Evolutionary conservation across 1,139 yeast genomes (phyloP).

Genomic region (Zygotorulaspora mrakii): DNA sequence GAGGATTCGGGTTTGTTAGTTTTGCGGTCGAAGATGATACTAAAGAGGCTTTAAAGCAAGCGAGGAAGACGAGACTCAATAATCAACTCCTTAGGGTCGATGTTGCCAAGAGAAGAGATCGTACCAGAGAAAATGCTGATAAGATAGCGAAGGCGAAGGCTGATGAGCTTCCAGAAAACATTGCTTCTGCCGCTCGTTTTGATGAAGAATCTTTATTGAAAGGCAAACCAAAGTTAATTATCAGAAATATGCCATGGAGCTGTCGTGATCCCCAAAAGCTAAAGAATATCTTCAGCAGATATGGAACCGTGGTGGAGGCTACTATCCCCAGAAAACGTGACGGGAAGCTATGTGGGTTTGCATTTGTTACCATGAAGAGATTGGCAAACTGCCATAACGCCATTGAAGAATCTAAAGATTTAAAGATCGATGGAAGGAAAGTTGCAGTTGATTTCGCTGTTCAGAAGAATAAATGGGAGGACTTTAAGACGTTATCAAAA

Average conservation of each 20-base stretch:
- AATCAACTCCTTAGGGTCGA: slow-evolving; percentile 71
- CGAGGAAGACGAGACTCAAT: slow-evolving; percentile 64
- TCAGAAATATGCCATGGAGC: slow-evolving; percentile 95
- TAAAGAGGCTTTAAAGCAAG: slow-evolving; percentile 61
- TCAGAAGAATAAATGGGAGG: slow-evolving; percentile 79
- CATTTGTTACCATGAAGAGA: slow-evolving; percentile 86
- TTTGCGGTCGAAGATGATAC: slow-evolving; percentile 87
- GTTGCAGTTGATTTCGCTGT: slow-evolving; percentile 94
- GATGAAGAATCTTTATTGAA: slow-evolving; percentile 48
- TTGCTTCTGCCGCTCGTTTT: slow-evolving; percentile 25
- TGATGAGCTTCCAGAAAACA: slow-evolving; percentile 22
- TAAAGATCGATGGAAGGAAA: slow-evolving; percentile 83
- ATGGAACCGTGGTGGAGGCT: slow-evolving; percentile 86
- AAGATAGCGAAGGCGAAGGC: slow-evolving; percentile 20
- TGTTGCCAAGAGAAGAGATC: slow-evolving; percentile 86
- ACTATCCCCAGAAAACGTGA: slow-evolving; percentile 84
- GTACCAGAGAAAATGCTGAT: slow-evolving; percentile 38
- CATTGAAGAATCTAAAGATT: slow-evolving; percentile 64
- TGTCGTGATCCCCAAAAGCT: slow-evolving; percentile 72
- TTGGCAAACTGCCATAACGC: slow-evolving; percentile 76
- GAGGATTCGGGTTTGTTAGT: slow-evolving; percentile 96
- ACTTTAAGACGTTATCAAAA: slow-evolving; percentile 38
- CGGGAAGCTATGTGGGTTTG: slow-evolving; percentile 93
- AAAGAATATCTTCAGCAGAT: slow-evolving; percentile 66
- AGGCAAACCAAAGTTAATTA: slow-evolving; percentile 77